Evolutionary conservation across 495 filamentous ascomycete species (phyloP).

Genomic region (Bacidia gigantensis): DNA sequence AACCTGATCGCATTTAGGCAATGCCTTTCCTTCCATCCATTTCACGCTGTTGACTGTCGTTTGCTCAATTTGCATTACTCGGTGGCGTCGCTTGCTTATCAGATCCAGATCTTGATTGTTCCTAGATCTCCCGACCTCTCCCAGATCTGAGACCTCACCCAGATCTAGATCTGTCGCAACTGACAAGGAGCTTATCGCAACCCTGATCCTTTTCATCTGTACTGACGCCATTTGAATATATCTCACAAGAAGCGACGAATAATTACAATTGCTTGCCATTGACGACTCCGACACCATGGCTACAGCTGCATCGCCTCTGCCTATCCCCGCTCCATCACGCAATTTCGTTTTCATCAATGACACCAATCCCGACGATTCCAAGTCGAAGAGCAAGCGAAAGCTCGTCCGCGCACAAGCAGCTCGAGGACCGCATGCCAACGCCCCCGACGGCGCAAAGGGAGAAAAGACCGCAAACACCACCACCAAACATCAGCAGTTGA

Average conservation of each 20-base stretch:
- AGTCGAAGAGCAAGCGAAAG: conserved; percentile 18
- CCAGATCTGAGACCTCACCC: background rate
- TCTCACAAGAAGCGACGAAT: no score
- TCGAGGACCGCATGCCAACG: conserved; percentile 15
- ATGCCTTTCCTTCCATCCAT: background rate
- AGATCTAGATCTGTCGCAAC: background rate
- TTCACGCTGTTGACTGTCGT: background rate
- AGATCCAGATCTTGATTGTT: no score
- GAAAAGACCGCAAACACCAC: conserved; percentile 2
- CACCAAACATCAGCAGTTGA: conserved; percentile 7
- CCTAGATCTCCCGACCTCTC: no score
- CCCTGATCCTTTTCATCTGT: background rate
- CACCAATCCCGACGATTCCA: conserved; percentile 19
- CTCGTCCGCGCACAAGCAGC: conserved; percentile 24
- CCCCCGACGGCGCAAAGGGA: background rate
- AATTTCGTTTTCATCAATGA: conserved; percentile 25
- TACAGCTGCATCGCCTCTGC: background rate
- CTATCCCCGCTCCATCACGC: conserved; percentile 1
- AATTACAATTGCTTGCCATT: background rate
- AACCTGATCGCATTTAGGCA: background rate
- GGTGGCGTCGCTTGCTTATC: no score
- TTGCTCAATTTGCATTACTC: no score
- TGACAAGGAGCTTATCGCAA: background rate
- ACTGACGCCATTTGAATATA: no score
- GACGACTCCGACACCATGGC: background rate